Conservation (phyloP, 202 grass and related monocot genomes). For the Digitaria exilis region DNA sequence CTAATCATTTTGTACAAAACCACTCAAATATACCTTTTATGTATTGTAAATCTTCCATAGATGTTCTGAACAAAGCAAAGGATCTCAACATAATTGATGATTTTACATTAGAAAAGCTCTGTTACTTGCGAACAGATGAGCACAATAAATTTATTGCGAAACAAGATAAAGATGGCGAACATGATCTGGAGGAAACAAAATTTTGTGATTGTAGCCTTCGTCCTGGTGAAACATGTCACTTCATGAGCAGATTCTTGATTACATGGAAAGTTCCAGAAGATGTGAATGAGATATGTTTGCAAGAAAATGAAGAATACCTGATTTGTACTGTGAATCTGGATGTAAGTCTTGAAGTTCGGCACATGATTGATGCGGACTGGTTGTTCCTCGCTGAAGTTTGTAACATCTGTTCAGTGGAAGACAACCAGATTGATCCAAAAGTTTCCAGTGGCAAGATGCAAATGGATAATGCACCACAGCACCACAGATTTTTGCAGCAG, state of each 20-base stretch:
- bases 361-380: constrained; percentile 84
- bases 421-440: constrained; percentile 18
- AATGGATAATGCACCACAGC: constrained; percentile 15
- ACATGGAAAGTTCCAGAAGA: constrained; percentile 53
- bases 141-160: constrained; percentile 56
- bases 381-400: constrained; percentile 73
- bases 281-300: constrained; percentile 42
- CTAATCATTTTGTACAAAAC: constrained; percentile 48
- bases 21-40: constrained; percentile 47
- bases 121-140: constrained; percentile 63
- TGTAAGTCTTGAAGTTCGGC: constrained; percentile 53
- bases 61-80: constrained; percentile 84
- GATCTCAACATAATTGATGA: constrained; percentile 68
- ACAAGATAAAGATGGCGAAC: constrained; percentile 39
- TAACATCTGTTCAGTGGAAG: constrained; percentile 41
- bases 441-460: constrained; percentile 30
- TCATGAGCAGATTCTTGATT: constrained; percentile 83
- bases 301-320: constrained; percentile 40
- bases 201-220: constrained; percentile 35
- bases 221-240: constrained; percentile 74
- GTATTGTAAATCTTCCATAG: constrained; percentile 61
- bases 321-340: constrained; percentile 52
- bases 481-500: constrained; percentile 59
- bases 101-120: constrained; percentile 59
- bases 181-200: constrained; percentile 32